Evolutionary conservation across 192 early-diverging fungal genomes (phyloP).

Genomic region (Mortierella alpina): DNA sequence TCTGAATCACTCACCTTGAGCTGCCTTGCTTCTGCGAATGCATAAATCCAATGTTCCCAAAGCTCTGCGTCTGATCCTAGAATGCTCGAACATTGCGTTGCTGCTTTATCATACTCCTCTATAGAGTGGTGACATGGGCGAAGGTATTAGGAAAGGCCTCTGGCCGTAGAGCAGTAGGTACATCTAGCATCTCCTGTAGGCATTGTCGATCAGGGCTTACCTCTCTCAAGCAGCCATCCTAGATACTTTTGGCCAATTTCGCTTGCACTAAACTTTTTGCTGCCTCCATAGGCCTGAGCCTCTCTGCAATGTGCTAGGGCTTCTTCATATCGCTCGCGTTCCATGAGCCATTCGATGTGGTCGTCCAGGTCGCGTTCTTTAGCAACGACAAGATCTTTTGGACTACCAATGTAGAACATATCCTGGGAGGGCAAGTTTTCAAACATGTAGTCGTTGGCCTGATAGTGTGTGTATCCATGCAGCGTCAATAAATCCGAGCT

Average conservation of each 20-base stretch:
- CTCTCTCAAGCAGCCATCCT: slow-evolving; percentile 75
- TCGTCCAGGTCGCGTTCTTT: slow-evolving; percentile 90
- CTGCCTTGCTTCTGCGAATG: slow-evolving; percentile 83
- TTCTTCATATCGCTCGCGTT: slow-evolving; percentile 81
- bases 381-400: slow-evolving; percentile 93
- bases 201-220: slow-evolving; percentile 18
- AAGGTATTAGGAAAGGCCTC: neutral
- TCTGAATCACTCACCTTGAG: slow-evolving; percentile 62
- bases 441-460: slow-evolving; percentile 95
- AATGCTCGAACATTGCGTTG: slow-evolving; percentile 77
- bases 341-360: slow-evolving; percentile 94
- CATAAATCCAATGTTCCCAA: slow-evolving; percentile 95
- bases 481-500: slow-evolving; percentile 91
- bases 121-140: neutral
- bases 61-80: slow-evolving; percentile 72
- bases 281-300: slow-evolving; percentile 68
- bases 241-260: slow-evolving; percentile 89
- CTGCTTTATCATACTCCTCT: slow-evolving; percentile 76
- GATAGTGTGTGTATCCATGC: slow-evolving; percentile 85
- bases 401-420: slow-evolving; percentile 92
- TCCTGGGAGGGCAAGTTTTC: slow-evolving; percentile 76
- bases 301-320: slow-evolving; percentile 76
- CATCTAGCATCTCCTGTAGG: neutral
- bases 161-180: neutral
- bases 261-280: slow-evolving; percentile 69